Base-by-base conservation (phyloP, 1,139 yeast genomes). In the Debaryomyces fabryi region DNA sequence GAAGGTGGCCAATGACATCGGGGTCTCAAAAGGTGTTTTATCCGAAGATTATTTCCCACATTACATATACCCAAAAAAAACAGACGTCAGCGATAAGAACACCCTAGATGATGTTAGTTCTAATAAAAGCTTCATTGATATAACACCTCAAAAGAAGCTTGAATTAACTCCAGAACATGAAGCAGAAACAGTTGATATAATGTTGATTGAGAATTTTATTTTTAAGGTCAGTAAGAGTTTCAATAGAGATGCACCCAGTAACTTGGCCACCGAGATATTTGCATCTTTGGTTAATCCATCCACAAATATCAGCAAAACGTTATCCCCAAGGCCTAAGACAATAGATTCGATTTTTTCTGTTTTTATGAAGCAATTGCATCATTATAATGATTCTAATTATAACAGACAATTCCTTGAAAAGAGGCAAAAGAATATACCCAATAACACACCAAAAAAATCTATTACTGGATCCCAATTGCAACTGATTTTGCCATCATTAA, bases 291-390 rank as follows among this genome's bases (percentile, higher is more conserved):
- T 64, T 13, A 58, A 58, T 33, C 56, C 58, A 6, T 46, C 58
- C 3, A 48, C 57, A 32, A 65, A 64, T 42, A 38, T 56, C 6
- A 53, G 57, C 1, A 48, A 49, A 18, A 44, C 55, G 2, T 49
- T 69, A 30, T 45, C 47, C 35, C 62, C 68, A 1, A 58, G 69
- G 33, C 58, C 55, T 43, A 61, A 63, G 33, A 70, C 74, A 0
- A 58, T 67, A 24, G 67, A 67, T 46, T 63, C 59, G 10, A 52
- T 72, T 0, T 68, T 73, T 50, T 58, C 70, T 2, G 59, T 65
- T 38, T 63, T 76, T 43, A 60, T 60, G 49, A 65, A 68, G 23
- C 77, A 74, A 46, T 49, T 74, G 13, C 66, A 68, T 49, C 68
- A 71, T 49, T 69, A 62, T 55, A 67, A 67, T 42, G 76, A 72